These are phyloP conservation scores for Vachellia collinsii DNA, from an alignment of 306 rosid genomes.

Conservation along the genomic window DNA sequence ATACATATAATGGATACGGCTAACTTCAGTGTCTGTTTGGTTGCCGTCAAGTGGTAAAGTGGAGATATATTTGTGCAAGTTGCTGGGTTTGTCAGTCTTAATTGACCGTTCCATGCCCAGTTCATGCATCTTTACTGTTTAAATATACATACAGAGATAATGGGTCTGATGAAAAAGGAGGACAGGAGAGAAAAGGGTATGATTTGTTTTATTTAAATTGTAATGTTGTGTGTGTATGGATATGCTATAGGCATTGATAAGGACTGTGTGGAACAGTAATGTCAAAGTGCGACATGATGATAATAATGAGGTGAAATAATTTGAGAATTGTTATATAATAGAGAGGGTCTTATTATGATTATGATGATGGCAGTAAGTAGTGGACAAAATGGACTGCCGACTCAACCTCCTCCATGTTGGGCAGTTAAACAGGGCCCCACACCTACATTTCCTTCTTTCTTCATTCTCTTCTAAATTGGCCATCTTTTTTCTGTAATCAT, in stretches of 20 bases:
- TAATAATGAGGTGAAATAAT: constrained; percentile 4
- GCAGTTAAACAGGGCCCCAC: constrained; percentile 35
- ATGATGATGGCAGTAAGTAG: constrained; percentile 22
- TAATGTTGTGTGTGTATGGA: background rate
- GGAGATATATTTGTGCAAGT: background rate
- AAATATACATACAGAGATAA: background rate
- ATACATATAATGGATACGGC: background rate
- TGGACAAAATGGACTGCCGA: constrained; percentile 46
- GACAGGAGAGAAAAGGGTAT: background rate
- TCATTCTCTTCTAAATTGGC: background rate
- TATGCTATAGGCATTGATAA: constrained; percentile 17
- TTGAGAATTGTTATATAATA: background rate
- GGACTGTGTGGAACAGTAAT: constrained; percentile 11
- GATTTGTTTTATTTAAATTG: constrained; percentile 16
- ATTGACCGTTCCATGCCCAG: constrained; percentile 11
- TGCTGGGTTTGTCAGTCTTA: constrained; percentile 1
- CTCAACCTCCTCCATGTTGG: constrained; percentile 38
- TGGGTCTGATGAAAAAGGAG: background rate
- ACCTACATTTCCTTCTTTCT: background rate
- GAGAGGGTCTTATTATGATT: background rate
- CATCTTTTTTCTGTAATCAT: background rate
- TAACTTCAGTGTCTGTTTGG: background rate
- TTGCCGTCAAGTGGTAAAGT: constrained; percentile 2
- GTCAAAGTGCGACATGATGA: constrained; percentile 35
- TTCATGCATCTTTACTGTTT: constrained; percentile 40